These are phyloP conservation scores for Polyporus tsugae DNA, from an alignment of 1,284 basidiomycete species.

Conservation along the genomic window DNA sequence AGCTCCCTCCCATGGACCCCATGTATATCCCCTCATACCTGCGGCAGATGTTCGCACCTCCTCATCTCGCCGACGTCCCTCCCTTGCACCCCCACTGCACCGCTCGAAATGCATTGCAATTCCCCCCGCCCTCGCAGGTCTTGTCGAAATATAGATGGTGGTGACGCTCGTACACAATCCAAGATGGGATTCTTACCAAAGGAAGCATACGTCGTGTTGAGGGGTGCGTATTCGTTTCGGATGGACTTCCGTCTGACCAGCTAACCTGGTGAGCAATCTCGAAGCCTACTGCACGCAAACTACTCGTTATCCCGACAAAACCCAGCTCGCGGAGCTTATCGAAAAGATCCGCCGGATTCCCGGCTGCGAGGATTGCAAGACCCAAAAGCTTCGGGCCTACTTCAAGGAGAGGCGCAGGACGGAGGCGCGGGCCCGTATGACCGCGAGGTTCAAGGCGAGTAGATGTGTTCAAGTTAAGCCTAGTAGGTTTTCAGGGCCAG, in stretches of 20 bases:
- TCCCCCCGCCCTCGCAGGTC: neutral
- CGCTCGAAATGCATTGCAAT: neutral
- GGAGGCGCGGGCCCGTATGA: neutral
- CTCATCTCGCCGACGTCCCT: neutral
- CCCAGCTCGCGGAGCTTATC: neutral
- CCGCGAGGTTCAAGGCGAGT: neutral
- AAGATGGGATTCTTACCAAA: neutral
- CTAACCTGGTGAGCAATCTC: neutral
- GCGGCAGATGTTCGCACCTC: neutral
- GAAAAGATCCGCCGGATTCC: neutral
- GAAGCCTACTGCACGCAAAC: neutral
- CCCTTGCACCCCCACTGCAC: neutral
- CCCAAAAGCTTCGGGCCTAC: neutral
- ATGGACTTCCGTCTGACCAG: too few species aligned
- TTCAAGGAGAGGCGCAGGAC: conserved; percentile 1
- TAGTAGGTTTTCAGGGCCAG: neutral
- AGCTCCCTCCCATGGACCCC: neutral
- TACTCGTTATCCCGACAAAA: neutral
- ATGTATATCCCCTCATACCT: neutral
- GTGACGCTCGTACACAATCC: neutral
- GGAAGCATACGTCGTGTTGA: neutral
- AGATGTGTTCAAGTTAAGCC: neutral
- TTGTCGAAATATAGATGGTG: neutral
- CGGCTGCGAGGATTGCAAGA: neutral
- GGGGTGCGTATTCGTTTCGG: neutral